A percentile compares a stretch with the other conserved stretches of the same genome.
These are phyloP conservation scores for Neofusicoccum ribis DNA, from an alignment of 2,329 filamentous ascomycete genomes.

Conservation along the genomic window DNA sequence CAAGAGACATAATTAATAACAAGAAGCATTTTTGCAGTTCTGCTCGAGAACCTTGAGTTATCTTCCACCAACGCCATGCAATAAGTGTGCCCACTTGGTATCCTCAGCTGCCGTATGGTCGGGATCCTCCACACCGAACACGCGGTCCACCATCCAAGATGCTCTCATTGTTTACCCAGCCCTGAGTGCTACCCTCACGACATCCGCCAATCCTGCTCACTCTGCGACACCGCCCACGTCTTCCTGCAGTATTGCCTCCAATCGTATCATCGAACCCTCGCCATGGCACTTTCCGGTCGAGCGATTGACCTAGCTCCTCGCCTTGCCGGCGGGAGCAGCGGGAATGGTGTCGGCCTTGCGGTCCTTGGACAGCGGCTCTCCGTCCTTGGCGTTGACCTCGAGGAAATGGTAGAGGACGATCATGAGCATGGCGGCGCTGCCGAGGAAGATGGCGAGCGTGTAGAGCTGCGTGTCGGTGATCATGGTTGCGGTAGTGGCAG, in stretches of 20 bases:
- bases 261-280: background rate
- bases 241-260: background rate
- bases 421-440: constrained; percentile 83
- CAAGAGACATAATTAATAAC: background rate
- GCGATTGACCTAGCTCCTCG: constrained; percentile 25
- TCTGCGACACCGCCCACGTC: background rate
- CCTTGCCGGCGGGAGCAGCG: constrained; percentile 31
- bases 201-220: background rate
- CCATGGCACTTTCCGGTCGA: background rate
- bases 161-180: background rate
- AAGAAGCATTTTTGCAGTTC: background rate
- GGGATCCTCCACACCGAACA: background rate
- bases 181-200: background rate
- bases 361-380: constrained; percentile 31
- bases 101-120: background rate
- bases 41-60: background rate
- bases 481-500: constrained; percentile 55
- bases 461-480: constrained; percentile 94
- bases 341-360: constrained; percentile 36
- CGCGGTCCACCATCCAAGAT: background rate
- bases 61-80: constrained; percentile 14
- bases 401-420: constrained; percentile 96
- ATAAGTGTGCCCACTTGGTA: constrained; percentile 1
- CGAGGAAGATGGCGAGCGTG: constrained; percentile 87
- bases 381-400: constrained; percentile 80